Base-by-base conservation (phyloP, 1,284 basidiomycete species). In the Peniophora sp. region DNA sequence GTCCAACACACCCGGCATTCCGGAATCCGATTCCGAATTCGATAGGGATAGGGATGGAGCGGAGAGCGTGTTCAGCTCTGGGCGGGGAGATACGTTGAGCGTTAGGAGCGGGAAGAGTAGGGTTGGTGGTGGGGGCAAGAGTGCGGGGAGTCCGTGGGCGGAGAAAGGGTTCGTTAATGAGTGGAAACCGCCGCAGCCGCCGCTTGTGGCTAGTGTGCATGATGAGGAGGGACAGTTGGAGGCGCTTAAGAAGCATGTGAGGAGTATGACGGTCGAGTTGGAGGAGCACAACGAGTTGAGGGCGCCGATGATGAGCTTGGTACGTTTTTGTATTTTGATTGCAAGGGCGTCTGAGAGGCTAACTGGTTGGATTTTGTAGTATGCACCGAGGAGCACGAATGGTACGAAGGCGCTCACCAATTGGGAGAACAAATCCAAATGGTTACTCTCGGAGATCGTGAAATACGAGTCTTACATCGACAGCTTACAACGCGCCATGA, bases 381-480 rank as follows among this genome's bases (percentile, higher is more conserved):
- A 93, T 65, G 75, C 84, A 52, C 77, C 86, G 1, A 79, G 85
- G 10, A 84, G 87, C n/a, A 66, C 78, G 22, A 93, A 90, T 59
- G 76, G 80, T 1, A 62, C 72, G 55, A 97, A 88, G 65, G 88
- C 96, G 0, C 74, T 83, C 56, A 78, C 78, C 50, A 99, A 99
- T 65, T 99, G 95, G 93, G 89, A 92, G 65, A 85, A 85, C 60
- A 94, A 91, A 64, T 91, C 88, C 8, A 84, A 90, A 61, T 91
- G 92, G 65, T 71, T 98, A 43, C 74, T 95, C 51, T 82, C 86
- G 14, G 96, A 99, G 69, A 90, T 93, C 47, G 89, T 93, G 64
- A 98, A 98, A 65, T 99, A 97, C 67, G 85, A 92, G 50, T 89
- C 87, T n/a, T 99, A 99, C 66, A 85, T 94, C 53, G 92, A 97